A percentile compares a stretch with the other conserved stretches of the same genome.
These are phyloP conservation scores for Centella asiatica DNA, from an alignment of 129 eudicot species.

Conservation along the genomic window DNA sequence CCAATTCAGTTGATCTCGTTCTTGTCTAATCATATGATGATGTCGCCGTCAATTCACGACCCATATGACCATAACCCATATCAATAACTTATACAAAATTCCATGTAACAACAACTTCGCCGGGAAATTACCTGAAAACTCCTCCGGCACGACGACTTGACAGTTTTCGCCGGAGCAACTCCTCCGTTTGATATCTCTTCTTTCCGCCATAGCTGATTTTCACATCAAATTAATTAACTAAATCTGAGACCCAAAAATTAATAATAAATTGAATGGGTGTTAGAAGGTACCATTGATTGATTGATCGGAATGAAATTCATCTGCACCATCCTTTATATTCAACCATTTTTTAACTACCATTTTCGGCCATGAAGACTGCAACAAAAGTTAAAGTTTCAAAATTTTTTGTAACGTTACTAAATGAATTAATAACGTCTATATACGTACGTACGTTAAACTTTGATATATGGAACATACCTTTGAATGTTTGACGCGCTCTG, in stretches of 20 bases:
- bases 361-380: constrained; percentile 69
- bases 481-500: constrained; percentile 26
- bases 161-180: constrained; percentile 65
- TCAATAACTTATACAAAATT: neutral
- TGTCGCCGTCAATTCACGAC: constrained; percentile 23
- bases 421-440: too few species aligned
- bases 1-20: neutral
- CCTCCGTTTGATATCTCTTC: constrained; percentile 52
- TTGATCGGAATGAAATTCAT: constrained; percentile 54
- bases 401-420: neutral
- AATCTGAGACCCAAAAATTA: constrained; percentile 1
- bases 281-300: constrained; percentile 33
- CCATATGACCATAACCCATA: neutral
- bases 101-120: constrained; percentile 5
- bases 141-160: constrained; percentile 75
- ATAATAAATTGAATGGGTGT: neutral
- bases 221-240: neutral
- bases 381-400: neutral
- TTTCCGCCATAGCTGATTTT: constrained; percentile 17
- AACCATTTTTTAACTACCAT: constrained; percentile 62
- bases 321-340: constrained; percentile 38
- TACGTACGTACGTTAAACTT: too few species aligned
- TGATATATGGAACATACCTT: too few species aligned
- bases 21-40: constrained; percentile 15
- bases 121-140: constrained; percentile 50